Evolutionary conservation across 2,329 filamentous ascomycete genomes (phyloP).

Genomic region (Talaromyces rugulosus): DNA sequence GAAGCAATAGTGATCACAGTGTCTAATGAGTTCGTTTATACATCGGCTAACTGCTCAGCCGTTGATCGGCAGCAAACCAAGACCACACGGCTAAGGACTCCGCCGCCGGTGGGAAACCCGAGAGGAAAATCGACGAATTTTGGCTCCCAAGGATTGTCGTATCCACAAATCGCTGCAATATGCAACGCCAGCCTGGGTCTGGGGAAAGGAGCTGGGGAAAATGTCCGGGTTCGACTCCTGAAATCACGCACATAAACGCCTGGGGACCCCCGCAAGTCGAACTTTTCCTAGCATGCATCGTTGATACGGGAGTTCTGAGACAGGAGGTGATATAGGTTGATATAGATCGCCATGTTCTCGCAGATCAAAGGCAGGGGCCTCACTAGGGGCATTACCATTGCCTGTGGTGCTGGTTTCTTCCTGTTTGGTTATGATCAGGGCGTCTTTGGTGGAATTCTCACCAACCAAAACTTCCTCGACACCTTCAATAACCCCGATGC

Average conservation of each 20-base stretch:
- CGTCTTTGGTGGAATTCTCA: constrained; percentile 3
- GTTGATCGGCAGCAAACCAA: no score
- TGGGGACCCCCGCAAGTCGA: no score
- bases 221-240: not conserved
- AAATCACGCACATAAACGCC: not conserved
- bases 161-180: not conserved
- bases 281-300: no score
- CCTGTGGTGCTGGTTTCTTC: constrained; percentile 1
- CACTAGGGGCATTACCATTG: constrained; percentile 4
- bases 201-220: not conserved
- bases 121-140: no score
- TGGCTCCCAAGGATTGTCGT: no score
- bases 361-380: not conserved
- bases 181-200: not conserved
- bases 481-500: not conserved
- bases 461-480: constrained; percentile 3
- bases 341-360: not conserved
- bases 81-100: no score
- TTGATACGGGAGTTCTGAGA: no score
- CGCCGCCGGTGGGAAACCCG: no score
- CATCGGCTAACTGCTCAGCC: no score
- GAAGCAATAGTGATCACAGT: no score
- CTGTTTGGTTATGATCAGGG: constrained; percentile 7
- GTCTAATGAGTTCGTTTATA: no score
- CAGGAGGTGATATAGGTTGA: no score